These are phyloP conservation scores for Epithemia pelagica DNA, from an alignment of 108 stramenopile genomes.

Conservation along the genomic window DNA sequence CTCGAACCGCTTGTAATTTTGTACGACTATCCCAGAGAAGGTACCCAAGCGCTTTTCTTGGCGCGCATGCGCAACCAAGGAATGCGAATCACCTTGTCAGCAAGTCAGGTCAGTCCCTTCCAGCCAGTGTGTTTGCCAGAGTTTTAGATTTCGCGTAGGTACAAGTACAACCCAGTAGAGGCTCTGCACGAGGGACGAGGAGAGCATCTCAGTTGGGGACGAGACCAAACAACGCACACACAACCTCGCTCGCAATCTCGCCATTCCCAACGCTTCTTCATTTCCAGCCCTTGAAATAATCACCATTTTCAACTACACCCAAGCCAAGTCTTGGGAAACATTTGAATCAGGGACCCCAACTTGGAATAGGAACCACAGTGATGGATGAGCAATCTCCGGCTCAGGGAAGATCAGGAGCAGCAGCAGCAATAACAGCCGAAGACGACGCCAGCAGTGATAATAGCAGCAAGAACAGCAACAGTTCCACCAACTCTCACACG, in stretches of 20 bases:
- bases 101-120: too few species aligned
- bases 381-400: background rate
- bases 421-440: background rate
- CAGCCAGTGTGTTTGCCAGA: too few species aligned
- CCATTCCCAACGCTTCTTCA: background rate
- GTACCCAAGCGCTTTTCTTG: too few species aligned
- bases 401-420: conserved; percentile 1
- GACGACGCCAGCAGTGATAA: background rate
- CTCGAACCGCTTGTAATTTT: too few species aligned
- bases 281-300: background rate
- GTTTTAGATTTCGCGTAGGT: too few species aligned
- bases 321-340: background rate
- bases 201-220: background rate
- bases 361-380: background rate
- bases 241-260: background rate
- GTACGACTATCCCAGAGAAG: too few species aligned
- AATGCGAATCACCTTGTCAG: too few species aligned
- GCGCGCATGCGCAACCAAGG: too few species aligned
- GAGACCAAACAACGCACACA: background rate
- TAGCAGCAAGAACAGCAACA: background rate
- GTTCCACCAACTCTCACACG: background rate
- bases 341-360: background rate
- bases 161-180: too few species aligned
- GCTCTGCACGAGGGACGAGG: too few species aligned
- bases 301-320: background rate